Percentiles rank a stretch among this genome's conserved stretches.
Evolutionary conservation across 352 stramenopile genomes (phyloP).

Genomic region (Phytopythium montanum): DNA sequence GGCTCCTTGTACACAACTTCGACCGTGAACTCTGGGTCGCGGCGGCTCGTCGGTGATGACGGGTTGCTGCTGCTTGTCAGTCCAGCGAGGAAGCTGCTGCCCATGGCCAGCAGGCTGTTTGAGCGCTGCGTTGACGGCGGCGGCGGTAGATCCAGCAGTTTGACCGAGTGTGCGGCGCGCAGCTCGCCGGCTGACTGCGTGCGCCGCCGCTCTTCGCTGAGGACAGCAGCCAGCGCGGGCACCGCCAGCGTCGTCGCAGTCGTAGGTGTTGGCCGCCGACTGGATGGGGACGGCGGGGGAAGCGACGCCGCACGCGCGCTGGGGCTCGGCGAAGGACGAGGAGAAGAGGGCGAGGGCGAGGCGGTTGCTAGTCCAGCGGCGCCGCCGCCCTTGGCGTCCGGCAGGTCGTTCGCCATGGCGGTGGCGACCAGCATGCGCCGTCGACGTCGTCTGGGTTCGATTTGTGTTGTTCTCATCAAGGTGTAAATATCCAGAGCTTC

Average conservation of each 20-base stretch:
- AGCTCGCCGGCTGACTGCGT: conserved; percentile 56
- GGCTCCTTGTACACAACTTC: conserved; percentile 47
- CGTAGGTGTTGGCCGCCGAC: background rate
- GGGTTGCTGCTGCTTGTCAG: conserved; percentile 25
- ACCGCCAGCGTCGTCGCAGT: background rate
- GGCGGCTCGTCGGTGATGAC: conserved; percentile 14
- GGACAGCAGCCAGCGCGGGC: background rate
- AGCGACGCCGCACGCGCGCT: background rate
- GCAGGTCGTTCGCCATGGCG: conserved; percentile 8
- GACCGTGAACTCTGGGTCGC: conserved; percentile 23
- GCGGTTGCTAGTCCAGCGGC: background rate
- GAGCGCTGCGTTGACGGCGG: conserved; percentile 13
- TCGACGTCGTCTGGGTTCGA: no score
- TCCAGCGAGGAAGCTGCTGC: conserved; percentile 40
- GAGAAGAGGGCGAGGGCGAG: background rate
- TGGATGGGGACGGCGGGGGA: conserved; percentile 1
- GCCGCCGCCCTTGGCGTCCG: background rate
- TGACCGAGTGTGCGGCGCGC: conserved; percentile 6
- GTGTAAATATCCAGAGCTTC: no score
- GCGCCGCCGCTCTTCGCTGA: conserved; percentile 27
- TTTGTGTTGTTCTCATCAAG: no score
- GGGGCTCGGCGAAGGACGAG: background rate
- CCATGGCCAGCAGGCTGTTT: conserved; percentile 37
- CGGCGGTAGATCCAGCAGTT: conserved; percentile 5
- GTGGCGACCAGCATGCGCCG: background rate